Evolutionary conservation across 2,329 filamentous ascomycete species (phyloP), one percentile per base, ranked within the genome.

Genomic region (Epichloe aotearoae): DNA sequence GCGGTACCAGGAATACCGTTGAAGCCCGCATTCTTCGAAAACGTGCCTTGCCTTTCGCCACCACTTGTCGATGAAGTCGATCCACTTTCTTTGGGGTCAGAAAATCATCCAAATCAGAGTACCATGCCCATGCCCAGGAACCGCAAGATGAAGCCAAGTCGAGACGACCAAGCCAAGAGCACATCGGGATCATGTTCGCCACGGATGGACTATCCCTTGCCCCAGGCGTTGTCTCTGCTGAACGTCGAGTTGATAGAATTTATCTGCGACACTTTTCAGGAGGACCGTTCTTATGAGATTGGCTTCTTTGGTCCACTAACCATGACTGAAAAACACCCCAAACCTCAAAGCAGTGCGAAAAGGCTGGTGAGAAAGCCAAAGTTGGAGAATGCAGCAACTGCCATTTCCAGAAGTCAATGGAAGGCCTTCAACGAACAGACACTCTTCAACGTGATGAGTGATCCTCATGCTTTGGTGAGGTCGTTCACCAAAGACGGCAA

Each of bases 401-500:
- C 53, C 15, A 19, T 54, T 5, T 58, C 57, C 2, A 59, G 54
- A 50, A 60, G 66, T 12, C 69, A 78, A 52, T 84, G 81, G 77
- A 77, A 73, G 54, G 60, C 71, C 1, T 85, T 85, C 57, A 72
- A 77, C 34, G 76, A 83, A 55, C 82, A 85, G 58, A 79, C 76
- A 47, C 66, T 85, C 6, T 85, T 84, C 60, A 76, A 76, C 56
- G 74, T 82, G 6, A 68, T 86, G 46, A 80, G 78, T 56, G 73
- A 79, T 46, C 77, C 80, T 1, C 69, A 69, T 14, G 68, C 74
- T 5, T 64, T 80, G 8, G 64, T 83, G 30, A 66, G 64, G 38
- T 83, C 81, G 0, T 85, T 86, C 54, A 75, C 73, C 1, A 63
- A 66, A 42, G 67, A 75, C 11, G 73, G 71, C 11, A 70, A 73